Base-by-base conservation (phyloP, 768 basidiomycete genomes). In the Termitomyces sp. region DNA sequence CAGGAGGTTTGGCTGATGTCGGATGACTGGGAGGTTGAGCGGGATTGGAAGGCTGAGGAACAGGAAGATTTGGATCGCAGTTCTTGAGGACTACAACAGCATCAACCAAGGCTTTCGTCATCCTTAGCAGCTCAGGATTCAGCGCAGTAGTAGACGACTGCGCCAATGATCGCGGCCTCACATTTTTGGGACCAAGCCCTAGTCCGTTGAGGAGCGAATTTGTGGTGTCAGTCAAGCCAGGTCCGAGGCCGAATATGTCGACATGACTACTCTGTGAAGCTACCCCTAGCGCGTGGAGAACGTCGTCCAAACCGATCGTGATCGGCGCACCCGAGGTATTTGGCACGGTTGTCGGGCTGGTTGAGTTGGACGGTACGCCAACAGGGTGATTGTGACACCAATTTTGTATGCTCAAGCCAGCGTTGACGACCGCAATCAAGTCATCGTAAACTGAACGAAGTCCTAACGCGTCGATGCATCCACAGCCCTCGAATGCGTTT, bases 391-490 rank as follows among this genome's bases (percentile, higher is more conserved):
- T 42, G 51, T 42, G 46, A 20, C 66, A 66, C 64, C 68, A 65
- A 11, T 59, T 40, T 32, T 66, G 63, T 11, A 66, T 44, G 22
- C n/a, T 59, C 44, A 65, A 46, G 22, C 55, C 60, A 33, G 65
- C 57, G 24, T 63, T 56, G 36, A 69, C 50, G 45, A 74, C 65
- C 3, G 57, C 51, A 2, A 67, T 44, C 50, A 72, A 49, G n/a
- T 66, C 59, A 7, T 60, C 45, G 9, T 58, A 42, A 1, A 72
- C 35, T 16, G 42, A 35, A 4, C 57, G 42, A 13, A 74, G 65
- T n/a, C 69, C 69, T 38, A 69, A 64, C 4, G 35, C 49, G 20
- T 60, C 57, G 36, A 63, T 56, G 44, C 71, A 74, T 20, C 53
- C 58, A 45, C 73, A 74, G 12, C 58, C 58, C 7, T 57, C 39